These are phyloP conservation scores for Cladosporium sp. DNA, from an alignment of 2,329 filamentous ascomycete species.

Conservation along the genomic window DNA sequence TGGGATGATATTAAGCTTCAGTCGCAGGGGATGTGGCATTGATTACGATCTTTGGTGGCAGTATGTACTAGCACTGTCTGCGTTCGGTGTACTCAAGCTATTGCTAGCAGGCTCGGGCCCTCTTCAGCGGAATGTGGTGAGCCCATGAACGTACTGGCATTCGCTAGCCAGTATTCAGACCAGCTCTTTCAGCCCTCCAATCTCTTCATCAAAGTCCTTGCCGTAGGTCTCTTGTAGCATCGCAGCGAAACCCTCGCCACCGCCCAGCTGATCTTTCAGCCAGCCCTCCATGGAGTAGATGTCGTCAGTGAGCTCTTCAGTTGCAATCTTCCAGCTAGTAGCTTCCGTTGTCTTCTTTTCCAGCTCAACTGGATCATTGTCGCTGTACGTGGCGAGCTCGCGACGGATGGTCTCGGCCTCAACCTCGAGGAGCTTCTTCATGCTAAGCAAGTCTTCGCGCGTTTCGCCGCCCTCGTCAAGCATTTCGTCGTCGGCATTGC, in stretches of 20 bases:
- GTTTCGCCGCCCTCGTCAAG: slow-evolving; percentile 30
- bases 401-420: slow-evolving; percentile 36
- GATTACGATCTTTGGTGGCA: no score
- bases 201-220: slow-evolving; percentile 52
- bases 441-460: slow-evolving; percentile 35
- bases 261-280: slow-evolving; percentile 32
- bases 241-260: slow-evolving; percentile 36
- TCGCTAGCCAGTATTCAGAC: not conserved
- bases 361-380: slow-evolving; percentile 43
- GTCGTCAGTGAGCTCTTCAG: slow-evolving; percentile 41
- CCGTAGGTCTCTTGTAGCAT: slow-evolving; percentile 48
- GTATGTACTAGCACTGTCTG: no score
- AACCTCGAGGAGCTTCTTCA: slow-evolving; percentile 32
- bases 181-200: slow-evolving; percentile 45
- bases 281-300: slow-evolving; percentile 45
- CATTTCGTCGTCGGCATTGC: slow-evolving; percentile 36
- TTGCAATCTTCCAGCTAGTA: slow-evolving; percentile 25
- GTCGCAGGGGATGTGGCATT: slow-evolving; percentile 1
- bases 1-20: slow-evolving; percentile 29
- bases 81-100: not conserved
- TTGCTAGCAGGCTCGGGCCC: not conserved
- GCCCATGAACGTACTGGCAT: not conserved
- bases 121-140: not conserved
- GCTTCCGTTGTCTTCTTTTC: slow-evolving; percentile 37
- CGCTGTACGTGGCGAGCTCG: slow-evolving; percentile 42